These are phyloP conservation scores for Sporothrix curviconia DNA, from an alignment of 2,329 filamentous ascomycete genomes.

Conservation along the genomic window DNA sequence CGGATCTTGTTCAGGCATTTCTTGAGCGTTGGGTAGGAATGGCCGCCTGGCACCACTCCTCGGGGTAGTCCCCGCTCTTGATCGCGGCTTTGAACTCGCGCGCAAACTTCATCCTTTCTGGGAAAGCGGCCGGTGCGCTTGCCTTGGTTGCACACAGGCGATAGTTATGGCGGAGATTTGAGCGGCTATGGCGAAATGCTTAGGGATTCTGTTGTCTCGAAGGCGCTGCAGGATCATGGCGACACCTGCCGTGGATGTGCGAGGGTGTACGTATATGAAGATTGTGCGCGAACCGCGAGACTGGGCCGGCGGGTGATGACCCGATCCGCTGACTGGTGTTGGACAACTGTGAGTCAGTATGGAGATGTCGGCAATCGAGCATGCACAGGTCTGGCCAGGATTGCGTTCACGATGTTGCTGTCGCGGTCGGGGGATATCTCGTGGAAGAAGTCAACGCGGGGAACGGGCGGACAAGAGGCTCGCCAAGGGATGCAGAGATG, in stretches of 20 bases:
- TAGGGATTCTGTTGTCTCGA: not conserved
- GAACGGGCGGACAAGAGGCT: not conserved
- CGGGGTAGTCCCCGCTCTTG: conserved; percentile 55
- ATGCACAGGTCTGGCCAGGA: too few relatives aligned
- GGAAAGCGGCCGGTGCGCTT: not conserved
- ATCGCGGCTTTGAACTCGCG: conserved; percentile 68
- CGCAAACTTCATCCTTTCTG: conserved; percentile 75
- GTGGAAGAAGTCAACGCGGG: not conserved
- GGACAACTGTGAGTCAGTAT: too few relatives aligned
- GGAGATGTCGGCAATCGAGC: too few relatives aligned
- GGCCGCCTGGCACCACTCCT: conserved; percentile 64
- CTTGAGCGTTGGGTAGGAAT: conserved; percentile 82
- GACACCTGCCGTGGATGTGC: not conserved
- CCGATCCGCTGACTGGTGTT: too few relatives aligned
- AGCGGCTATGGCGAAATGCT: not conserved
- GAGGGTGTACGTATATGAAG: not conserved
- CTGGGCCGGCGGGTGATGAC: too few relatives aligned
- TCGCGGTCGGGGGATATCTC: not conserved
- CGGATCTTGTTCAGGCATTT: conserved; percentile 81
- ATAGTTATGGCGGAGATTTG: not conserved
- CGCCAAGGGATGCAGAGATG: too few relatives aligned
- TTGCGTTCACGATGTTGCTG: not conserved
- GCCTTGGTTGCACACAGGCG: not conserved
- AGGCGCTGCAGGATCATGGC: conserved; percentile 10
- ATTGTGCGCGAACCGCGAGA: not conserved